Evolutionary conservation across 2,329 filamentous ascomycete genomes (phyloP).

Genomic region (Coccinonectria pachysandricola): DNA sequence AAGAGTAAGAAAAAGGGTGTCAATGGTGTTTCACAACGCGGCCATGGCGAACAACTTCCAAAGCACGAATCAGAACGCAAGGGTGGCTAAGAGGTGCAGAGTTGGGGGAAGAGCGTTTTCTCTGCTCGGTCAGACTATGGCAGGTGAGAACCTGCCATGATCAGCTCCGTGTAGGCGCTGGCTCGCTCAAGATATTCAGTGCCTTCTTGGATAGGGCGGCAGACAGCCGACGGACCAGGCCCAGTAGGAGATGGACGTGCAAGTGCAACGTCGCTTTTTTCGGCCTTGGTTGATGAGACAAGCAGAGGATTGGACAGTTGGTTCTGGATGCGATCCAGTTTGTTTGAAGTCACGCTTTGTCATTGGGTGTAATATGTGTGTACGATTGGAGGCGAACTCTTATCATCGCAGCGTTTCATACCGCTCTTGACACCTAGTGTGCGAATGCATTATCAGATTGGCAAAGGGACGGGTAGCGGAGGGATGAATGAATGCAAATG

Average conservation of each 20-base stretch:
- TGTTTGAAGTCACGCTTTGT: slow-evolving; percentile 4
- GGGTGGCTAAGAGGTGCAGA: slow-evolving; percentile 38
- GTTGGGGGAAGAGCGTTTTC: no score
- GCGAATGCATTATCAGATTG: slow-evolving; percentile 15
- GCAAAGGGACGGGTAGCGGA: slow-evolving; percentile 7
- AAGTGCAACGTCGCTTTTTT: no score
- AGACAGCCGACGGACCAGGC: no score
- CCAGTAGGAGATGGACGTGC: no score
- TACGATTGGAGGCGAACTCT: slow-evolving; percentile 13
- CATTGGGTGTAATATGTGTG: slow-evolving; percentile 14
- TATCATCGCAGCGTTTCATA: slow-evolving; percentile 11
- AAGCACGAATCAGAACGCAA: slow-evolving; percentile 52
- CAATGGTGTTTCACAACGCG: slow-evolving; percentile 25
- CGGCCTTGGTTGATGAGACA: no score
- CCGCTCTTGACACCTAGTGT: no score
- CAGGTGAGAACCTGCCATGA: no score
- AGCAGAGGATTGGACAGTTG: slow-evolving; percentile 16
- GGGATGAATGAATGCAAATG: slow-evolving; percentile 9
- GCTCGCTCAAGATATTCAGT: no score
- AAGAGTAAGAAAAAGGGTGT: slow-evolving; percentile 38
- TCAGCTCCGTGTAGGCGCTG: no score
- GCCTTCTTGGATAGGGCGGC: slow-evolving; percentile 16
- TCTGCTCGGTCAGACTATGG: no score
- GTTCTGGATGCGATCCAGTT: slow-evolving; percentile 15
- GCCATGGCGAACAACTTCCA: slow-evolving; percentile 42